Evolutionary conservation across 352 stramenopile genomes (phyloP).

Genomic region (Plasmopara muralis): DNA sequence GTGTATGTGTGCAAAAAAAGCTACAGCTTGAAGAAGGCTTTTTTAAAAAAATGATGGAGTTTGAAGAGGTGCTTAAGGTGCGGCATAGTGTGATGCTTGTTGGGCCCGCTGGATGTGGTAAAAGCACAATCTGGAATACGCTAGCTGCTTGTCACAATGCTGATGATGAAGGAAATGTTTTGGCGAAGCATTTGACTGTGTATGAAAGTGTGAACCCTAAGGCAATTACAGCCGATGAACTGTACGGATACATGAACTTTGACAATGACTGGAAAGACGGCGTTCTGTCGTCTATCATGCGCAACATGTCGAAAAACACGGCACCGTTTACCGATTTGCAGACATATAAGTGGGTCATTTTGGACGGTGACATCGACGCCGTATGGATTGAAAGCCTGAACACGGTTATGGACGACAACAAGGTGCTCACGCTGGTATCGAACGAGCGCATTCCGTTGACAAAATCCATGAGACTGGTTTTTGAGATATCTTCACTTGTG

Average conservation of each 20-base stretch:
- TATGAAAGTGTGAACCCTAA: constrained; percentile 95
- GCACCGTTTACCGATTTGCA: constrained; percentile 85
- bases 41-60: constrained; percentile 93
- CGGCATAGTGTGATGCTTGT: constrained; percentile 96
- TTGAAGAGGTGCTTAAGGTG: constrained; percentile 92
- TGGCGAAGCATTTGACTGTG: constrained; percentile 88
- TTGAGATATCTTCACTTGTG: constrained; percentile 95
- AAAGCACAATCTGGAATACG: constrained; percentile 94
- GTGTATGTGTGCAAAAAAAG: constrained; percentile 52
- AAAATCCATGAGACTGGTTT: constrained; percentile 94
- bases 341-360: constrained; percentile 84
- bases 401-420: constrained; percentile 90
- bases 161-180: constrained; percentile 43
- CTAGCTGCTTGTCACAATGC: constrained; percentile 79
- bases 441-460: constrained; percentile 96
- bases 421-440: constrained; percentile 94
- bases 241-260: constrained; percentile 95
- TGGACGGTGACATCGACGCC: constrained; percentile 93
- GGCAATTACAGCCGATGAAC: constrained; percentile 87
- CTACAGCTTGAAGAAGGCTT: constrained; percentile 94
- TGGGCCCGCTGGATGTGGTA: constrained; percentile 90
- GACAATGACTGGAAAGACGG: constrained; percentile 98
- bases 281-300: constrained; percentile 94
- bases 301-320: constrained; percentile 93
- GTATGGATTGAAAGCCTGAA: constrained; percentile 94